These are phyloP conservation scores for Debaryomycetaceae sp. DNA, from an alignment of 1,139 yeast species.

Conservation along the genomic window DNA sequence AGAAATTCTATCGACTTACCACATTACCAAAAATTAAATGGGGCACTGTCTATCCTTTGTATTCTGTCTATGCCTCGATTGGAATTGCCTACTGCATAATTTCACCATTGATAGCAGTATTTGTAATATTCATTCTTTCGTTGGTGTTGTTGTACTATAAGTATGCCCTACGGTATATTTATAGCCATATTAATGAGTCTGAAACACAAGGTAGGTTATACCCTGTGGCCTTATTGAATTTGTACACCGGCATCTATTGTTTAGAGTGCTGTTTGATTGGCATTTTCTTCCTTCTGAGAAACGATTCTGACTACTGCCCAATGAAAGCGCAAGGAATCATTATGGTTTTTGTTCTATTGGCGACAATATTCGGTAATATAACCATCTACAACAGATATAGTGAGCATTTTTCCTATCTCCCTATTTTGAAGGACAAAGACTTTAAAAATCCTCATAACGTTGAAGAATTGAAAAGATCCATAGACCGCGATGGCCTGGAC, in stretches of 20 bases:
- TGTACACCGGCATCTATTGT: slow-evolving; percentile 77
- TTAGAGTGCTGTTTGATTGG: slow-evolving; percentile 78
- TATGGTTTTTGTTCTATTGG: slow-evolving; percentile 41
- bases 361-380: slow-evolving; percentile 32
- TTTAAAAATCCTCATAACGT: slow-evolving; percentile 5
- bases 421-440: slow-evolving; percentile 22
- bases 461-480: slow-evolving; percentile 1
- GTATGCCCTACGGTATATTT: slow-evolving; percentile 58
- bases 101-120: slow-evolving; percentile 70
- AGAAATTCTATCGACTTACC: slow-evolving; percentile 44
- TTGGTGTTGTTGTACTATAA: slow-evolving; percentile 64
- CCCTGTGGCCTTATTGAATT: slow-evolving; percentile 69
- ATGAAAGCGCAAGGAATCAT: slow-evolving; percentile 40
- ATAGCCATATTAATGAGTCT: slow-evolving; percentile 44
- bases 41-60: slow-evolving; percentile 78
- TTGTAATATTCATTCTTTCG: slow-evolving; percentile 55
- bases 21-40: slow-evolving; percentile 50
- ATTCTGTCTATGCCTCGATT: slow-evolving; percentile 72
- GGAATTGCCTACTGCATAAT: slow-evolving; percentile 73
- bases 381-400: slow-evolving; percentile 27
- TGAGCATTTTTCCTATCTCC: slow-evolving; percentile 26
- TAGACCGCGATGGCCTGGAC: neutral
- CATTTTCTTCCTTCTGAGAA: slow-evolving; percentile 57
- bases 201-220: slow-evolving; percentile 72
- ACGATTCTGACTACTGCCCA: slow-evolving; percentile 33